Evolutionary conservation across 1,284 basidiomycete genomes (phyloP).

Genomic region (Blastosporella zonata): DNA sequence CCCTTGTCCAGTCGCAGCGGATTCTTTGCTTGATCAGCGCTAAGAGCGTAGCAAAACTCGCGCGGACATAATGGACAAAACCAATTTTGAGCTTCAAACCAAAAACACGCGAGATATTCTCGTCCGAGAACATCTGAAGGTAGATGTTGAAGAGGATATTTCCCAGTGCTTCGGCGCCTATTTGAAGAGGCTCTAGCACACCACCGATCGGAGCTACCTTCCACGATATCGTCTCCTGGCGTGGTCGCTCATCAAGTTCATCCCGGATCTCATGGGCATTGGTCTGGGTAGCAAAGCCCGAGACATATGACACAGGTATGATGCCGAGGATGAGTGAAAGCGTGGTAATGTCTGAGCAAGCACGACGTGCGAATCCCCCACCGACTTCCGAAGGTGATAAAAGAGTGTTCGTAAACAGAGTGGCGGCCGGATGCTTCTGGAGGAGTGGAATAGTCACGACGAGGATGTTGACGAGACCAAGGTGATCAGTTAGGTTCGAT

Average conservation of each 20-base stretch:
- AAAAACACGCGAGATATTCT: slow-evolving; percentile 24
- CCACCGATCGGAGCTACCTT: slow-evolving; percentile 20
- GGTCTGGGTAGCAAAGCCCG: slow-evolving; percentile 38
- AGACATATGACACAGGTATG: slow-evolving; percentile 36
- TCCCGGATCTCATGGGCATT: slow-evolving; percentile 36
- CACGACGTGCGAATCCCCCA: slow-evolving; percentile 28
- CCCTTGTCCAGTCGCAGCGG: slow-evolving; percentile 31
- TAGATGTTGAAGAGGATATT: slow-evolving; percentile 46
- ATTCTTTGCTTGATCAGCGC: slow-evolving; percentile 34
- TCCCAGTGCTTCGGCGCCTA: slow-evolving; percentile 35
- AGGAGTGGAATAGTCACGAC: slow-evolving; percentile 38
- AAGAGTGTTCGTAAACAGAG: slow-evolving; percentile 43
- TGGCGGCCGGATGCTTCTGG: slow-evolving; percentile 24
- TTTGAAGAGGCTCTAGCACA: not conserved
- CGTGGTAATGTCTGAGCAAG: slow-evolving; percentile 36
- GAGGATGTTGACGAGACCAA: slow-evolving; percentile 47
- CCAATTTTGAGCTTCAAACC: not conserved
- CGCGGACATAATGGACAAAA: slow-evolving; percentile 40
- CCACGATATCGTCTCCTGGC: slow-evolving; percentile 41
- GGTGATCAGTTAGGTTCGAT: slow-evolving; percentile 43
- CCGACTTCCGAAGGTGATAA: slow-evolving; percentile 26
- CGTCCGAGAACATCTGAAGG: slow-evolving; percentile 42
- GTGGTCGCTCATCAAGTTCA: slow-evolving; percentile 21
- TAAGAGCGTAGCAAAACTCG: slow-evolving; percentile 43
- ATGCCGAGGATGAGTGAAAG: slow-evolving; percentile 40